Base-by-base conservation (phyloP, 2,329 filamentous ascomycete species). In the Trichoderma cornu-damae region DNA sequence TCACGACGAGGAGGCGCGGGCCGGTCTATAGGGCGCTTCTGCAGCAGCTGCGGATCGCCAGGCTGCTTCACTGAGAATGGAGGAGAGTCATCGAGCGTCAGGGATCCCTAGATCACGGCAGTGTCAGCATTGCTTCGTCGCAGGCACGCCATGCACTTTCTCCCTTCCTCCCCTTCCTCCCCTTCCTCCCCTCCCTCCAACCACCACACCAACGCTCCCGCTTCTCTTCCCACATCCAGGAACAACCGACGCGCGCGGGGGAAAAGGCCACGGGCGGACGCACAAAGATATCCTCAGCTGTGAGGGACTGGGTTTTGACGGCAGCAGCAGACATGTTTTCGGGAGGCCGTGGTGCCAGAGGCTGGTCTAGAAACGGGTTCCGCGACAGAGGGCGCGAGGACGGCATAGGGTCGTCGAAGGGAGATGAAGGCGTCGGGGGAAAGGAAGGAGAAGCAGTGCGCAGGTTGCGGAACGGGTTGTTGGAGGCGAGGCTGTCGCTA, bases 271-370 rank as follows among this genome's bases (percentile, higher is more conserved):
- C 18, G 30, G 43, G 7, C 2, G 14, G 35, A 88, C 88, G 70
- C 86, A 91, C 88, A 76, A 91, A 91, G 60, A 91, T 80, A 61
- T 90, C 86, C 63, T 87, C 85, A 48, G 85, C 82, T 58, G 83
- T 67, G 75, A 82, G 61, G 65, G 75, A 74, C 58, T 74, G 73
- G 20, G 71, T 67, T 51, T 77, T 76, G 50, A 76, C 75, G 58
- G 74, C 65, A 56, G 74, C 65, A 56, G 74, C 72, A 48, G 80
- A 72, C 80, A 83, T 82, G 59, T 72, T 75, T 60, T 77, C 75
- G 30, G 77, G 75, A 62, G 70, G 73, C 63, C 70, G 73, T 58
- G 70, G 67, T 64, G 65, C 64, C 63, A 70, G 62, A 62, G 76
- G 75, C 59, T 79, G 76, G 65, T 88, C 87, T 62, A 91, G 79